Percentiles rank a stretch among this genome's conserved stretches.
Evolutionary conservation across 2,329 filamentous ascomycete species (phyloP).

Genomic region (Talaromyces sp.): DNA sequence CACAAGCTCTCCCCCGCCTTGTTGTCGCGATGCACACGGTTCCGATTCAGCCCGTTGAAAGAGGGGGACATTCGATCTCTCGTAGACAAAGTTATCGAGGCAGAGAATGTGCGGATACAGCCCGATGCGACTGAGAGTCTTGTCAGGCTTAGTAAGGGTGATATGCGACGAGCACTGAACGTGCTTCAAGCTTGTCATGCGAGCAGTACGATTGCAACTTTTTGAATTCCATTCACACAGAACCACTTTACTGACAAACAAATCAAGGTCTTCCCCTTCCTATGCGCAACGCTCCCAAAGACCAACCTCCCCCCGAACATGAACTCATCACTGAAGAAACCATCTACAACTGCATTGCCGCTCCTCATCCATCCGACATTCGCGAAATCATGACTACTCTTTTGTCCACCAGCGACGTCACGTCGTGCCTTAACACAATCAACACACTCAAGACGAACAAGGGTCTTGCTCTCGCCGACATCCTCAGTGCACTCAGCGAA

Average conservation of each 20-base stretch:
- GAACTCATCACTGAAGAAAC: constrained; percentile 86
- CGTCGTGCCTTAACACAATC: constrained; percentile 79
- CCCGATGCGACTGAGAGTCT: constrained; percentile 76
- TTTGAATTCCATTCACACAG: constrained; percentile 6
- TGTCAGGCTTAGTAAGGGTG: constrained; percentile 83
- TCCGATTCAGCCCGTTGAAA: constrained; percentile 90
- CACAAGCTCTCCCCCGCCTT: constrained; percentile 94
- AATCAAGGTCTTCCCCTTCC: constrained; percentile 64
- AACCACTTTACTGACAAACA: neutral
- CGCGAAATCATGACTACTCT: constrained; percentile 77
- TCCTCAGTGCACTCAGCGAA: constrained; percentile 79
- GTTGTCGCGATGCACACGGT: constrained; percentile 87
- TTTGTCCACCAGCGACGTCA: constrained; percentile 79
- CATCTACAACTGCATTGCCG: constrained; percentile 96
- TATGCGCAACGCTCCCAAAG: constrained; percentile 54
- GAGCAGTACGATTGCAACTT: constrained; percentile 57
- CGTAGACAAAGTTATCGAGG: constrained; percentile 83
- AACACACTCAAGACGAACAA: constrained; percentile 80
- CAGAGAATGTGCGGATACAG: constrained; percentile 80
- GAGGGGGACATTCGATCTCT: constrained; percentile 77
- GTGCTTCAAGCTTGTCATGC: constrained; percentile 96
- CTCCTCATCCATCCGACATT: constrained; percentile 86
- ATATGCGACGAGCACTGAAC: constrained; percentile 92
- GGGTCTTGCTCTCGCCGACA: constrained; percentile 87
- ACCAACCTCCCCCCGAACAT: constrained; percentile 56